Evolutionary conservation across 2,329 filamentous ascomycete genomes (phyloP).

Genomic region (Fusarium pilosicola): DNA sequence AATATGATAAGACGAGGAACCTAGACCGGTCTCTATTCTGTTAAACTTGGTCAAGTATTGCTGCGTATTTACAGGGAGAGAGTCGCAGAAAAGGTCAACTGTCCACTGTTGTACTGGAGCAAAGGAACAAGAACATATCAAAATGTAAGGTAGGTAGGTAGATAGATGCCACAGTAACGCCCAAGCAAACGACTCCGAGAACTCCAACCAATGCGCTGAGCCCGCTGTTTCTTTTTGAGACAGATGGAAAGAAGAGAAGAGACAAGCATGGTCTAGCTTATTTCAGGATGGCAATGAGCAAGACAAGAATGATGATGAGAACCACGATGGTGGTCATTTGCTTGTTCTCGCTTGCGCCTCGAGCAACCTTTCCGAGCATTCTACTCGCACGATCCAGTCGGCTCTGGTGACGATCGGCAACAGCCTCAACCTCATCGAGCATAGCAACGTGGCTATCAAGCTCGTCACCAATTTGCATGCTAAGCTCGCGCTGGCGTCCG

Average conservation of each 20-base stretch:
- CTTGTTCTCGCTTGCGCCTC: constrained; percentile 84
- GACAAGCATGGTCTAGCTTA: constrained; percentile 61
- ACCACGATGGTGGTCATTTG: constrained; percentile 85
- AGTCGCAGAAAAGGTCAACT: neutral
- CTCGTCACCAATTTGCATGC: constrained; percentile 96
- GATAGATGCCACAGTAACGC: constrained; percentile 1
- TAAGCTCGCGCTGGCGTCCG: constrained; percentile 87
- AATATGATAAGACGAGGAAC: constrained; percentile 12
- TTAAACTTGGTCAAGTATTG: neutral
- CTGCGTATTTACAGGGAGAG: constrained; percentile 14
- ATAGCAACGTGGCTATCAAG: constrained; percentile 89
- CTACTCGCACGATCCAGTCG: constrained; percentile 80
- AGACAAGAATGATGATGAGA: constrained; percentile 81
- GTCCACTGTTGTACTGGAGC: neutral
- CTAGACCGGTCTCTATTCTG: neutral
- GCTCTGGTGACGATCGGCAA: constrained; percentile 82
- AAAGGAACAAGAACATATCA: neutral
- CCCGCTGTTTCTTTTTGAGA: constrained; percentile 19
- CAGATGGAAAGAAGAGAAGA: neutral
- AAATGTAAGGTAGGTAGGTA: neutral
- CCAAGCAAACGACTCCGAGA: constrained; percentile 24
- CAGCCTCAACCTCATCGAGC: constrained; percentile 87
- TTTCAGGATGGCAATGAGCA: constrained; percentile 86
- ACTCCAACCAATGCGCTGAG: constrained; percentile 37
- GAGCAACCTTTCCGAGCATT: constrained; percentile 75